These are phyloP conservation scores for Bacterosira constricta DNA, from an alignment of 108 stramenopile genomes.

Conservation along the genomic window DNA sequence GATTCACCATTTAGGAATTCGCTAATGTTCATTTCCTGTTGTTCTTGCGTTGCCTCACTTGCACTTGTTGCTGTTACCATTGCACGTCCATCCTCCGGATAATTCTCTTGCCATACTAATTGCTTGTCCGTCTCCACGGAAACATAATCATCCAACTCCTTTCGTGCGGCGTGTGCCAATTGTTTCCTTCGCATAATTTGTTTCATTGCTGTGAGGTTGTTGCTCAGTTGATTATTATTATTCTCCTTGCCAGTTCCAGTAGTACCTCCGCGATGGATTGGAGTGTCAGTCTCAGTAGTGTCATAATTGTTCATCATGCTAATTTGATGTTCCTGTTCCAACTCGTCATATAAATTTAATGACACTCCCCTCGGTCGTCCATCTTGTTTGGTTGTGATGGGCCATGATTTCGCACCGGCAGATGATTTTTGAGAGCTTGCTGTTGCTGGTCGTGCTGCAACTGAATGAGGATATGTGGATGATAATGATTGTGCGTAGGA, in stretches of 20 bases:
- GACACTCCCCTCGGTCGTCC: background rate
- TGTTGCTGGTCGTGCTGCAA: no score
- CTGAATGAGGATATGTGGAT: no score
- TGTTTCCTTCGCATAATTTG: slow-evolving; percentile 9
- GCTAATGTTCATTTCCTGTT: no score
- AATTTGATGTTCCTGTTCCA: background rate
- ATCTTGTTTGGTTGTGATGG: no score
- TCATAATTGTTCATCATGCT: background rate
- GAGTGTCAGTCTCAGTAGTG: background rate
- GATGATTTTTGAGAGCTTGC: no score
- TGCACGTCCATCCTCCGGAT: no score
- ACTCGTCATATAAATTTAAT: background rate
- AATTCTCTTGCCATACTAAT: background rate
- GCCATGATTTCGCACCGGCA: no score
- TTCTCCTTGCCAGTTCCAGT: background rate
- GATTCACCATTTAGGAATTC: no score
- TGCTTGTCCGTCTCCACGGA: background rate
- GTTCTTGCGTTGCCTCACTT: no score
- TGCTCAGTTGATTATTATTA: background rate
- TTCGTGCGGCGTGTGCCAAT: background rate
- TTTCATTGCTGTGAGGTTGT: slow-evolving; percentile 8
- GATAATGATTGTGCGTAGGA: no score
- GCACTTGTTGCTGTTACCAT: no score
- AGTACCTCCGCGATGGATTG: no score
- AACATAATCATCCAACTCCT: background rate